Evolutionary conservation across 1,284 basidiomycete species (phyloP).

Genomic region (Exsudoporus floridanus): DNA sequence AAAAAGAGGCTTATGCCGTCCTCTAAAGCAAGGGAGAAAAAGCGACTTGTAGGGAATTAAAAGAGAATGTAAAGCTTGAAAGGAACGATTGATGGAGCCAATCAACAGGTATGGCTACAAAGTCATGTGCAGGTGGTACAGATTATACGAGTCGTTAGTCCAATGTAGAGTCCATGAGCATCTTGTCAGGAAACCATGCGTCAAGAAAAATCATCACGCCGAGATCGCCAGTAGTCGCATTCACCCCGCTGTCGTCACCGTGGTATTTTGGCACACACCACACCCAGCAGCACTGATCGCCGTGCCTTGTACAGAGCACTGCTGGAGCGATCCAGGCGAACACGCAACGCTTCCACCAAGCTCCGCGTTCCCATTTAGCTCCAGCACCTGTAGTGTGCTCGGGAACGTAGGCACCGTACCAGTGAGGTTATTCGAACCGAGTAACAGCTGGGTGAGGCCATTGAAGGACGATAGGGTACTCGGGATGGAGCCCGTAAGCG

Average conservation of each 20-base stretch:
- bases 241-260: background rate
- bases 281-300: conserved; percentile 23
- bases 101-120: conserved; percentile 18
- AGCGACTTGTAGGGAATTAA: background rate
- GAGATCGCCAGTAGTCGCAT: conserved; percentile 2
- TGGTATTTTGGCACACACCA: conserved; percentile 24
- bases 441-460: conserved; percentile 34
- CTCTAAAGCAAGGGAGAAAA: background rate
- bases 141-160: conserved; percentile 4
- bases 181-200: background rate
- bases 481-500: conserved; percentile 35
- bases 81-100: background rate
- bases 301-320: conserved; percentile 27
- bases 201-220: background rate
- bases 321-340: conserved; percentile 9
- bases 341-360: conserved; percentile 30
- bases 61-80: background rate
- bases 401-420: conserved; percentile 35
- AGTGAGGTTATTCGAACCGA: conserved; percentile 37
- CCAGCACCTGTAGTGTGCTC: conserved; percentile 31
- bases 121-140: background rate
- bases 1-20: background rate
- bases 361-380: conserved; percentile 31
- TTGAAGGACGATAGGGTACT: conserved; percentile 26
- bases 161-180: conserved; percentile 7